Base-by-base conservation (phyloP, 2,329 filamentous ascomycete species). In the Fusarium nodosum region DNA sequence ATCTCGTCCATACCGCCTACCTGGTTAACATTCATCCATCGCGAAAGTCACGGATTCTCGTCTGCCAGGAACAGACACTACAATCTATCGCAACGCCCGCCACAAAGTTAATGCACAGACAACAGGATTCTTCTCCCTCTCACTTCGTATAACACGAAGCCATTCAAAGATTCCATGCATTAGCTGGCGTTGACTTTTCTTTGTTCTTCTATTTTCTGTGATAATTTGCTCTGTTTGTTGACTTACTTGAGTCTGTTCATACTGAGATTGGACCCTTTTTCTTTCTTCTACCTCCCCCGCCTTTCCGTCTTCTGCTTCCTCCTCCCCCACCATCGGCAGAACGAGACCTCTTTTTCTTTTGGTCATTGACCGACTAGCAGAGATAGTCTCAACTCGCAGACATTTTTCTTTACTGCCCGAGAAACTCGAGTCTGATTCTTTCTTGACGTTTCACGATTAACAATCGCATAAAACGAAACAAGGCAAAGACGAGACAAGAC, bases 21-120 rank as follows among this genome's bases (percentile, higher is more conserved):
- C 28, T 30, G 10, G 28, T 30, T 30, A 30, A 30, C 28, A 30
- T 30, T 30, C 28, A 11, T 30, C 28, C 28, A 30, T 62, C 52
- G 42, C 42, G 11, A 63, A 46, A 24, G 52, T 30, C 24, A 44
- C 24, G 16, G 20, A 31, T 31, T 46, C 26, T 12, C 18, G 16
- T 18, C 28, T 6, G 15, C 10, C 31, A 30, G 33, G 24, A 39
- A 39, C n/a, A 39, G 57, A 33, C 24, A 61, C 46, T 33, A 50
- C 55, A 38, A 68, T 51, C 42, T 52, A 45, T 64, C 58, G 44
- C 58, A 67, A 68, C 60, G 47, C 46, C 63, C 47, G 44, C 56
- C 44, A 54, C 59, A 59, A 69, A 70, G 42, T 57, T 56, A 42
- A 63, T 28, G 24, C 55, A 20, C 50, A 42, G 22, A 45, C 18